phyloP scores from a whole-genome alignment of 2,329 filamentous ascomycete species.

The Diaporthe aspalathi region DNA sequence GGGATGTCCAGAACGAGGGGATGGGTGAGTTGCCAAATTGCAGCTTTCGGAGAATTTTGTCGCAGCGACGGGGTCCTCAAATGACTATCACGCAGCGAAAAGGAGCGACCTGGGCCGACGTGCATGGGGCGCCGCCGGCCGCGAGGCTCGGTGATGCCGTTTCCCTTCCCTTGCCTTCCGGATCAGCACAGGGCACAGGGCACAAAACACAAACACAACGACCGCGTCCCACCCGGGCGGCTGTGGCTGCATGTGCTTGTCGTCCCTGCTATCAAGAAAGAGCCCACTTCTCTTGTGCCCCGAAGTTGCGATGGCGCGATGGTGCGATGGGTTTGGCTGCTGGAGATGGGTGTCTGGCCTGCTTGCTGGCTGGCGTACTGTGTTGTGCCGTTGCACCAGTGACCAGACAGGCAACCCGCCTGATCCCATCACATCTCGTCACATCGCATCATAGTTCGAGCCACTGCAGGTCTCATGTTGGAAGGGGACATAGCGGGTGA shows the following conservation, averaged over 20 bases:
- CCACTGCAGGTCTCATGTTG: slow-evolving; percentile 15
- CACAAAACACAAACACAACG: slow-evolving; percentile 16
- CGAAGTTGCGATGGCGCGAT: slow-evolving; percentile 6
- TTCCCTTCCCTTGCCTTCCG: slow-evolving; percentile 17
- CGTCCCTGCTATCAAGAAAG: not conserved
- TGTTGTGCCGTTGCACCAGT: not conserved
- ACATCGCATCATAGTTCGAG: slow-evolving; percentile 21
- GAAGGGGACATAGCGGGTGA: slow-evolving; percentile 26
- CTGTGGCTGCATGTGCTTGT: not conserved
- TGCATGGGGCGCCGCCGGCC: slow-evolving; percentile 22
- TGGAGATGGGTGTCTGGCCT: not conserved
- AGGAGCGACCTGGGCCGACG: slow-evolving; percentile 26
- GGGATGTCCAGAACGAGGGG: slow-evolving; percentile 22
- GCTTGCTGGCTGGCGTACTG: not conserved
- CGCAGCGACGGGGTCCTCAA: slow-evolving; percentile 27
- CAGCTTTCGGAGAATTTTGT: slow-evolving; percentile 26
- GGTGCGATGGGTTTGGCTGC: not conserved
- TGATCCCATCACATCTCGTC: slow-evolving; percentile 24
- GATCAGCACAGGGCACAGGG: slow-evolving; percentile 27
- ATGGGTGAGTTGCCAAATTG: slow-evolving; percentile 20
- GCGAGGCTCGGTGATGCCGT: slow-evolving; percentile 27
- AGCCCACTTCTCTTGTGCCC: slow-evolving; percentile 20
- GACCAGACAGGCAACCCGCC: slow-evolving; percentile 18
- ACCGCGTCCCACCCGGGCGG: slow-evolving; percentile 13
- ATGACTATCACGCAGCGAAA: slow-evolving; percentile 32